Evolutionary conservation across 1,284 basidiomycete species (phyloP), one percentile per base, ranked within the genome.

Genomic region (Ustilago sp.): DNA sequence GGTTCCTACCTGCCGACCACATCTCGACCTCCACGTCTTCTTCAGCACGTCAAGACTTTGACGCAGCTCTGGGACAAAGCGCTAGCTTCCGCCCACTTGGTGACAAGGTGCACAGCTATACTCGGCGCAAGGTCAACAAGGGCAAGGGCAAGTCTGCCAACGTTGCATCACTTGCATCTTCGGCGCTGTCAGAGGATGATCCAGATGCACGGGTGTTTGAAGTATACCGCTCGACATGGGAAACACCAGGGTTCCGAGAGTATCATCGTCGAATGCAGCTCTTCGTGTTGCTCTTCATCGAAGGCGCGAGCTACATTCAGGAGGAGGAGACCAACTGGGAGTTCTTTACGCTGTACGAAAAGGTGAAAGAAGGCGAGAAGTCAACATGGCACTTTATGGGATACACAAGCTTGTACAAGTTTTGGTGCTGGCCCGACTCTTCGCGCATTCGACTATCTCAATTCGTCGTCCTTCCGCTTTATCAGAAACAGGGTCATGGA

Each of bases 261-360:
- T 95, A 94, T 80, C 96, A 98, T 83, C 90, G 92, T n/a, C 89
- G 91, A 62, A 97, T 97, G 92, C 96, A 98, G 87, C 86, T 98
- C 61, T 98, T 98, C 85, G 93, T 97, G 66, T 87, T 97, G 48
- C 88, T 99, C 8, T 98, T 94, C 87, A 96, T 99, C 83, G 96
- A 99, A 85, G 97, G 91, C 8, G 84, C 84, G 0, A 80, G 79
- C 62, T 98, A 95, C 87, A 93, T 99, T 72, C 91, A 93, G 74
- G 88, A 87, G 63, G 87, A 88, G 19, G 87, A 88, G 65, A 52
- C 72, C 31, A 81, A 86, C 41, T 88, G 87, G 87, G 87, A 88
- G 68, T 88, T 88, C 60, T 86, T 86, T 51, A 82, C 85, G 0
- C 56, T 85, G 8, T 85, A 76, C 61, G 80, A 83, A 60, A 77